Conservation (phyloP, 495 filamentous ascomycete species). For the Hypoxylon crocopeplum region DNA sequence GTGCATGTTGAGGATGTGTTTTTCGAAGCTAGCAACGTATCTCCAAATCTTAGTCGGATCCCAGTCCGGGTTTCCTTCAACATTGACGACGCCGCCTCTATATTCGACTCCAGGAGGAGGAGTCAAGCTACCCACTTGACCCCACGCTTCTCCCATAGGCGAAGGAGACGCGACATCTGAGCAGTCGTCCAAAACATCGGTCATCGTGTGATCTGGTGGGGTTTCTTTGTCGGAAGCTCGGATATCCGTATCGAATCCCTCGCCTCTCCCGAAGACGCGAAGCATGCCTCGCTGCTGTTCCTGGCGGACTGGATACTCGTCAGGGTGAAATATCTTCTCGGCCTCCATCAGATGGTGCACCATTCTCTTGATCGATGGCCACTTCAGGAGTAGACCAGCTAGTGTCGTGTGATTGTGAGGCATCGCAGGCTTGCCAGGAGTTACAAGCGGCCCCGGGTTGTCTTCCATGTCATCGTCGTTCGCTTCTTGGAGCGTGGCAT, state of each 20-base stretch:
- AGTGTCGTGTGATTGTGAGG: constrained; percentile 81
- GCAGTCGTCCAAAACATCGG: constrained; percentile 44
- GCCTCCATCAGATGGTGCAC: constrained; percentile 52
- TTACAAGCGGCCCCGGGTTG: constrained; percentile 53
- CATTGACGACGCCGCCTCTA: constrained; percentile 58
- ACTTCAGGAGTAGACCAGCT: constrained; percentile 77
- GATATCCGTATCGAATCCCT: constrained; percentile 62
- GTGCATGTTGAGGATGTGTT: constrained; percentile 86
- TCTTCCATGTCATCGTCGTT: constrained; percentile 52
- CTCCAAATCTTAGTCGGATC: constrained; percentile 64
- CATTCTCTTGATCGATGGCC: constrained; percentile 68
- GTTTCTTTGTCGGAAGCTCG: constrained; percentile 46
- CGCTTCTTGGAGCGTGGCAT: constrained; percentile 44
- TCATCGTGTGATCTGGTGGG: constrained; percentile 40
- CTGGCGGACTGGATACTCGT: constrained; percentile 67
- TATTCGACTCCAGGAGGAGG: constrained; percentile 46
- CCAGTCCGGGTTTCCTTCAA: constrained; percentile 69
- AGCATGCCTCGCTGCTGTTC: constrained; percentile 80
- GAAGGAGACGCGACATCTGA: constrained; percentile 60
- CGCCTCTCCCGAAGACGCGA: constrained; percentile 78
- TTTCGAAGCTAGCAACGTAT: constrained; percentile 74
- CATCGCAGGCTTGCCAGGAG: constrained; percentile 66
- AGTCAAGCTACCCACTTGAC: constrained; percentile 56
- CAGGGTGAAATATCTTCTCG: constrained; percentile 66
- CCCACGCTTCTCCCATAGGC: constrained; percentile 53